phyloP scores from a whole-genome alignment of 2,329 filamentous ascomycete genomes.

The Biscogniauxia mediterranea region DNA sequence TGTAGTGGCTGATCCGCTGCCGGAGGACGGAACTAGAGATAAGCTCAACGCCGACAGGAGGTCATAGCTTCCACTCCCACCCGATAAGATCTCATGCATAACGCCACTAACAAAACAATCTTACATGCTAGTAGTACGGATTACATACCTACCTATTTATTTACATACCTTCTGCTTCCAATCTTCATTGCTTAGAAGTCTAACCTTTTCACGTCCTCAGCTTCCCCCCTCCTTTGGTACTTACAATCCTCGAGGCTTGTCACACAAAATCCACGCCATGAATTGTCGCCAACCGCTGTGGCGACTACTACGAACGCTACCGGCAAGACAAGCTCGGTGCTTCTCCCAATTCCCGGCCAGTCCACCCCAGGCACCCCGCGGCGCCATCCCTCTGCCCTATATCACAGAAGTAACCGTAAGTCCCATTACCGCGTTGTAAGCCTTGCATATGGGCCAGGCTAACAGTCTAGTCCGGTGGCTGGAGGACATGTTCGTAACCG shows the following conservation, averaged over 20 bases:
- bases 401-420: constrained; percentile 55
- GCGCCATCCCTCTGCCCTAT: constrained; percentile 55
- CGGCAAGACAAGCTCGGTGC: constrained; percentile 36
- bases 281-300: constrained; percentile 35
- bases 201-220: too few species aligned
- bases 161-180: too few species aligned
- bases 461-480: constrained; percentile 63
- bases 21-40: not conserved
- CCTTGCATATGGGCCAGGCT: constrained; percentile 21
- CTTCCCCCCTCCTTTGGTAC: too few species aligned
- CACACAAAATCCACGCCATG: constrained; percentile 28
- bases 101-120: not conserved
- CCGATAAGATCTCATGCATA: not conserved
- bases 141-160: too few species aligned
- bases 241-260: too few species aligned
- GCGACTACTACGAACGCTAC: constrained; percentile 36
- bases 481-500: constrained; percentile 67
- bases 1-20: too few species aligned
- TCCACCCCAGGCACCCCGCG: constrained; percentile 31
- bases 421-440: not conserved
- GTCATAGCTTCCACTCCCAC: constrained; percentile 1
- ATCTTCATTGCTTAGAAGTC: too few species aligned
- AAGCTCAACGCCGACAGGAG: not conserved
- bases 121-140: too few species aligned
- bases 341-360: constrained; percentile 44